Evolutionary conservation across 257 asterid species (phyloP), one percentile per base, ranked within the genome.

Genomic region (Prunella vulgaris): DNA sequence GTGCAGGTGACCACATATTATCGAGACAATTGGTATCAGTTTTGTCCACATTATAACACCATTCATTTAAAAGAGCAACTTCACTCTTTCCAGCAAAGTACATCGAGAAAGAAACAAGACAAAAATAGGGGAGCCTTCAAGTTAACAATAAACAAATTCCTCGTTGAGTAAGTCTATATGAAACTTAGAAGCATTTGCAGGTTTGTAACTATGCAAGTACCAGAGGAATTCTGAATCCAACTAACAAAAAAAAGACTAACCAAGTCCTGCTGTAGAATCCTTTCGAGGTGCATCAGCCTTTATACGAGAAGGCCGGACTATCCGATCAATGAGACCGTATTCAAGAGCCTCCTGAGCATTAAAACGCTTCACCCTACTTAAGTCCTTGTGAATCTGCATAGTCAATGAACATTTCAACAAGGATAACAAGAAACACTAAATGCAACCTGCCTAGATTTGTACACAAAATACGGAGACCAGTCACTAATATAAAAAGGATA

Each of bases 341-440:
- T 87, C 97, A 56, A 93, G 86, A 42, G 97, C 99, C 79, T 87
- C 92, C 60, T 86, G 88, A 56, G 97, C 84, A 70, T 76, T 84
- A 70, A 90, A 90, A 2, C 83, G 81, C 85, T 87, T 88, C 86
- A 79, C 44, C 32, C 92, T 81, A 59, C 88, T 63, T 40, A 93
- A 79, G 82, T 93, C 99, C 71, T 81, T 64, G 84, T 83, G 83
- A 67, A 93, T 69, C 97, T 90, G 89, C 81, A 72, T 42, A 53
- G 61, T 48, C 69, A 68, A 66, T 33, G 25, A 33, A 37, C 13
- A 44, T 44, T 21, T 67, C 18, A 38, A 42, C n/a, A 64, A 18
- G 21, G 38, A 75, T 24, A 25, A 46, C 18, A 22, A 49, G 21
- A 7, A 4, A 24, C 18, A 14, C 17, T 10, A 27, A 13, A 27